A percentile compares a stretch with the other conserved stretches of the same genome.
These are phyloP conservation scores for Pythium vanterpoolii DNA, from an alignment of 352 stramenopile genomes.

Conservation along the genomic window DNA sequence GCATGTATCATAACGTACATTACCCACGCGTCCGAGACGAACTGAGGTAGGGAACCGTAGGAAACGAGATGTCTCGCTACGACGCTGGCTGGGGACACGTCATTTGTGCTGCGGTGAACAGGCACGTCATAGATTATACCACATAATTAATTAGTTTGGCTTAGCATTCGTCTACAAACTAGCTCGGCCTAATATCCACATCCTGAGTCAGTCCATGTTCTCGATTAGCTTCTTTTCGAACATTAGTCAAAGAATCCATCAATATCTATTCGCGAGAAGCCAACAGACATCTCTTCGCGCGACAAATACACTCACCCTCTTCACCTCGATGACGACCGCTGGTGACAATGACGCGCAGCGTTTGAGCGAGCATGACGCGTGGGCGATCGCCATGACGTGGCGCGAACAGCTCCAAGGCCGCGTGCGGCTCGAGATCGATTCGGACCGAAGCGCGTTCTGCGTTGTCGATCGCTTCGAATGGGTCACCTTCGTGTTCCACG, in stretches of 20 bases:
- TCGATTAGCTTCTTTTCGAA: background rate
- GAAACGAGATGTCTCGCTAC: too few relatives aligned
- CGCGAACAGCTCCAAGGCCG: background rate
- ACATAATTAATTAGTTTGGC: too few relatives aligned
- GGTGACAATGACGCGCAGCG: background rate
- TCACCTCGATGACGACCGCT: background rate
- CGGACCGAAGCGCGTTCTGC: background rate
- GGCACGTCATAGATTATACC: too few relatives aligned
- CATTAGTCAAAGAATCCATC: background rate
- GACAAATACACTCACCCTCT: background rate
- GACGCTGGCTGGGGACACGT: too few relatives aligned
- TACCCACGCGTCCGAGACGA: too few relatives aligned
- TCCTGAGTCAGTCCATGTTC: background rate
- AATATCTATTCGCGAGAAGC: too few relatives aligned
- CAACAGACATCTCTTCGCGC: too few relatives aligned
- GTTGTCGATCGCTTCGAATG: constrained; percentile 11
- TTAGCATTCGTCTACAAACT: background rate
- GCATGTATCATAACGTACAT: too few relatives aligned
- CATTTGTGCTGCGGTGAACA: too few relatives aligned
- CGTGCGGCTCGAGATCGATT: constrained; percentile 4
- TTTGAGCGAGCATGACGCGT: constrained; percentile 9
- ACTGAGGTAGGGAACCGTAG: too few relatives aligned
- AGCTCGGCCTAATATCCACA: background rate
- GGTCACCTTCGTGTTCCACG: constrained; percentile 9
- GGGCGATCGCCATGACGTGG: constrained; percentile 9